Conservation (phyloP, 495 filamentous ascomycete species). For the Talaromyces liani region DNA sequence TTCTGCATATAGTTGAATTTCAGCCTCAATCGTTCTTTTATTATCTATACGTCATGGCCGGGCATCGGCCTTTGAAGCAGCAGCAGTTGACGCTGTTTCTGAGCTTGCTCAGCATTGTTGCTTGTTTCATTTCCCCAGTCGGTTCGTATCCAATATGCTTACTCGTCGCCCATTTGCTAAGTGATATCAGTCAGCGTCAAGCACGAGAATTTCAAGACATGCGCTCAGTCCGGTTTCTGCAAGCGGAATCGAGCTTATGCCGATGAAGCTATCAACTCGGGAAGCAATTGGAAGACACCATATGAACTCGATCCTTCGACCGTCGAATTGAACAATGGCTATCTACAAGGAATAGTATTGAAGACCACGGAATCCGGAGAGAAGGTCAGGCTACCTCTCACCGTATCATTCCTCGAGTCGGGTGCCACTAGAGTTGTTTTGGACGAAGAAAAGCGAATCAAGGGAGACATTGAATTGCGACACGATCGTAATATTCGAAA, state of each 20-base stretch:
- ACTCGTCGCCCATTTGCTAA: not conserved
- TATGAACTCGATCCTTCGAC: slow-evolving; percentile 69
- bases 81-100: slow-evolving; percentile 49
- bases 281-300: slow-evolving; percentile 67
- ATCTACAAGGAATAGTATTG: slow-evolving; percentile 67
- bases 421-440: slow-evolving; percentile 79
- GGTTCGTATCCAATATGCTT: slow-evolving; percentile 28
- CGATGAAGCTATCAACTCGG: slow-evolving; percentile 58
- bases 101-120: slow-evolving; percentile 33
- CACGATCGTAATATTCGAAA: slow-evolving; percentile 80
- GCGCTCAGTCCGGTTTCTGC: slow-evolving; percentile 91
- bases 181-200: slow-evolving; percentile 65
- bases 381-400: slow-evolving; percentile 71
- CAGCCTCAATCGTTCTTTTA: slow-evolving; percentile 20
- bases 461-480: slow-evolving; percentile 80
- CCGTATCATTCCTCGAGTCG: slow-evolving; percentile 79
- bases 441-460: slow-evolving; percentile 84
- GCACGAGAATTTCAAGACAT: slow-evolving; percentile 94
- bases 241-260: slow-evolving; percentile 87
- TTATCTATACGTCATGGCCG: slow-evolving; percentile 25
- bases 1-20: slow-evolving; percentile 24
- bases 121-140: slow-evolving; percentile 38
- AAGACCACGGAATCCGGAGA: slow-evolving; percentile 63
- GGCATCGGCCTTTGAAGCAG: slow-evolving; percentile 41
- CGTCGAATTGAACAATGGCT: slow-evolving; percentile 68